Evolutionary conservation across 2,329 filamentous ascomycete genomes (phyloP).

Genomic region (Penicillium hesseltinei): DNA sequence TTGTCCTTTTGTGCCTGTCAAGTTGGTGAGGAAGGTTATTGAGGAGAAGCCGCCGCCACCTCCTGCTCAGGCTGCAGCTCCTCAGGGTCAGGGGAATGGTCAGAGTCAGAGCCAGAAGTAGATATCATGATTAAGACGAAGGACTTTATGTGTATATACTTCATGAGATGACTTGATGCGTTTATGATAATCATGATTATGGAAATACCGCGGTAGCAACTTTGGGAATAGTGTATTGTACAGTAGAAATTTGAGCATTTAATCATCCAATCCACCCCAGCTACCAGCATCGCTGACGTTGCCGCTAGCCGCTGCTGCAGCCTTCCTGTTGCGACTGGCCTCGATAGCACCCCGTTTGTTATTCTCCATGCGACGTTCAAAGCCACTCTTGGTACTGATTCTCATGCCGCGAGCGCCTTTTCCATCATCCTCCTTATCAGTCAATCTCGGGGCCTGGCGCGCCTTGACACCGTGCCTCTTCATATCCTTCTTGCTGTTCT

Average conservation of each 20-base stretch:
- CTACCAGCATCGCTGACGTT: constrained; percentile 33
- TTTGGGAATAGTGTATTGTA: constrained; percentile 18
- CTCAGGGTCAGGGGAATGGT: background rate
- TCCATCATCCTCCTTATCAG: constrained; percentile 46
- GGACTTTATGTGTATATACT: background rate
- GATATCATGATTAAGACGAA: background rate
- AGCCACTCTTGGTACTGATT: constrained; percentile 66
- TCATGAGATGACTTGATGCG: constrained; percentile 10
- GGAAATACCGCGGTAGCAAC: background rate
- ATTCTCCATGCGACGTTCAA: constrained; percentile 47
- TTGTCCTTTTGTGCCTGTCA: constrained; percentile 29
- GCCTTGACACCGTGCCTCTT: constrained; percentile 79
- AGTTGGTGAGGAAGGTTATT: constrained; percentile 26
- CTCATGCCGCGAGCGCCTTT: constrained; percentile 48
- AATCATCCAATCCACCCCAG: constrained; percentile 44
- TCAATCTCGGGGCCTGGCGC: constrained; percentile 49
- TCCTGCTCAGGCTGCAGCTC: constrained; percentile 2
- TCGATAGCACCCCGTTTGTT: constrained; percentile 47
- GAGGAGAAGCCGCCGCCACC: constrained; percentile 19
- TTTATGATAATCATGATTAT: constrained; percentile 16
- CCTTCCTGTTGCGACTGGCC: constrained; percentile 40
- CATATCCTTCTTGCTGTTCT: constrained; percentile 78
- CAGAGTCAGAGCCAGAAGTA: background rate
- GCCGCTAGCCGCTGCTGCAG: constrained; percentile 20
- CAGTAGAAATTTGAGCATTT: constrained; percentile 14